phyloP scores from a whole-genome alignment of 2,329 filamentous ascomycete genomes.

The Sporothrix variecibatus region DNA sequence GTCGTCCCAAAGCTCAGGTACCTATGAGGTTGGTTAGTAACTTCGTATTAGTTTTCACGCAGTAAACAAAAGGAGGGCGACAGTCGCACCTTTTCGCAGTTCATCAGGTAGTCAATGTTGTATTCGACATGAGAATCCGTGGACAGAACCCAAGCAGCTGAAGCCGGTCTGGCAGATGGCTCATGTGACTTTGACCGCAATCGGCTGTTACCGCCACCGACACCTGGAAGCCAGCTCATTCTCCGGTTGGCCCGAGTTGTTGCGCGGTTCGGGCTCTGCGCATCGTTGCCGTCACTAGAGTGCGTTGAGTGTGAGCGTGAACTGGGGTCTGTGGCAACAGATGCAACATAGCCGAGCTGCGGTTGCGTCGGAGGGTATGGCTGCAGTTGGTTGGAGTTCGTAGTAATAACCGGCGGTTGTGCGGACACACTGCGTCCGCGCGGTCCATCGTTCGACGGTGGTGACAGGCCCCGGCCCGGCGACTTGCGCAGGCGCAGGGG shows the following conservation, averaged over 20 bases:
- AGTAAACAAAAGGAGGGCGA: not conserved
- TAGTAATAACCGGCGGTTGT: conserved; percentile 41
- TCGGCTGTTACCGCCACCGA: conserved; percentile 35
- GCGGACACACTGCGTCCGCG: conserved; percentile 53
- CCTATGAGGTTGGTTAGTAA: conserved; percentile 41
- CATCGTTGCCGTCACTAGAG: conserved; percentile 41
- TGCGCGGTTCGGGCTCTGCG: conserved; percentile 45
- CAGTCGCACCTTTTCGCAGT: conserved; percentile 55
- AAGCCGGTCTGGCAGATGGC: conserved; percentile 25
- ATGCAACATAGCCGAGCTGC: conserved; percentile 38
- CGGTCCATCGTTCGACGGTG: conserved; percentile 38
- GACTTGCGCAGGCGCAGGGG: conserved; percentile 34
- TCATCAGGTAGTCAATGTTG: conserved; percentile 53
- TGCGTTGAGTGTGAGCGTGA: conserved; percentile 39
- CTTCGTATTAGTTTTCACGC: not conserved
- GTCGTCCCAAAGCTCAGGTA: conserved; percentile 68
- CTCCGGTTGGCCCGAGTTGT: conserved; percentile 47
- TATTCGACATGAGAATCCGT: conserved; percentile 58
- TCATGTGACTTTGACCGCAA: conserved; percentile 55
- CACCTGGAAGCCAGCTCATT: conserved; percentile 57
- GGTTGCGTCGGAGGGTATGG: conserved; percentile 34
- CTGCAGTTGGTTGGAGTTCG: not conserved
- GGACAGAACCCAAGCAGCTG: conserved; percentile 54
- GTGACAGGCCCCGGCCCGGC: conserved; percentile 34
- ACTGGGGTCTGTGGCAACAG: conserved; percentile 35